Percentiles rank a stretch among this genome's conserved stretches.
phyloP scores from a whole-genome alignment of 257 asterid genomes.

The Phtheirospermum japonicum region DNA sequence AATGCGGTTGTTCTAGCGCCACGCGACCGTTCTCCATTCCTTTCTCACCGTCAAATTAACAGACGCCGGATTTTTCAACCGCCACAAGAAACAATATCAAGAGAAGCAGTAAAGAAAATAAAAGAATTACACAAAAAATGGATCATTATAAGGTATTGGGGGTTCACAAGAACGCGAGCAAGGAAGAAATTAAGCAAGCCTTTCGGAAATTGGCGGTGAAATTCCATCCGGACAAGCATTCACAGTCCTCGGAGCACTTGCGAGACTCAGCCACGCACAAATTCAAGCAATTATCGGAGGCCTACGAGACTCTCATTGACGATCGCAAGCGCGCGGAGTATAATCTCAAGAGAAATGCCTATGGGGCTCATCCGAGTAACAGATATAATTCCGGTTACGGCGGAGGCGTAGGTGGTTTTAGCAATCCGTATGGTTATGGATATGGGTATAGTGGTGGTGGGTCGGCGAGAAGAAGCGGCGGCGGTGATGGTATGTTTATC shows the following conservation, averaged over 20 bases:
- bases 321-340: slow-evolving; percentile 79
- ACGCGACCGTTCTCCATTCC: slow-evolving; percentile 34
- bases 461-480: slow-evolving; percentile 39
- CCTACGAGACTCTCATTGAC: slow-evolving; percentile 68
- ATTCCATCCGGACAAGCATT: slow-evolving; percentile 89
- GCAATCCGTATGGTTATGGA: slow-evolving; percentile 32
- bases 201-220: slow-evolving; percentile 78
- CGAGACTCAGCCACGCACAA: slow-evolving; percentile 53
- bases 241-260: slow-evolving; percentile 52
- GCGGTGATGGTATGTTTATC: slow-evolving; percentile 30
- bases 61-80: slow-evolving; percentile 18
- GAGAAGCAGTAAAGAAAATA: background rate
- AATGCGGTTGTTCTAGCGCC: slow-evolving; percentile 38
- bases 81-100: slow-evolving; percentile 16
- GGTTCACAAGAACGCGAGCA: slow-evolving; percentile 54
- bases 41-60: slow-evolving; percentile 23
- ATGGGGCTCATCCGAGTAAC: slow-evolving; percentile 21
- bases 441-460: slow-evolving; percentile 35
- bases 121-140: slow-evolving; percentile 32
- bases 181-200: slow-evolving; percentile 82
- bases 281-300: slow-evolving; percentile 85
- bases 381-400: slow-evolving; percentile 24
- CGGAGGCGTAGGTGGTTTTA: slow-evolving; percentile 31
- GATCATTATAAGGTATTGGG: slow-evolving; percentile 75
- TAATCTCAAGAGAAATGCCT: slow-evolving; percentile 38